A percentile compares a stretch with the other conserved stretches of the same genome.
These are phyloP conservation scores for Capsicum baccatum DNA, from an alignment of 257 asterid genomes.

Conservation along the genomic window DNA sequence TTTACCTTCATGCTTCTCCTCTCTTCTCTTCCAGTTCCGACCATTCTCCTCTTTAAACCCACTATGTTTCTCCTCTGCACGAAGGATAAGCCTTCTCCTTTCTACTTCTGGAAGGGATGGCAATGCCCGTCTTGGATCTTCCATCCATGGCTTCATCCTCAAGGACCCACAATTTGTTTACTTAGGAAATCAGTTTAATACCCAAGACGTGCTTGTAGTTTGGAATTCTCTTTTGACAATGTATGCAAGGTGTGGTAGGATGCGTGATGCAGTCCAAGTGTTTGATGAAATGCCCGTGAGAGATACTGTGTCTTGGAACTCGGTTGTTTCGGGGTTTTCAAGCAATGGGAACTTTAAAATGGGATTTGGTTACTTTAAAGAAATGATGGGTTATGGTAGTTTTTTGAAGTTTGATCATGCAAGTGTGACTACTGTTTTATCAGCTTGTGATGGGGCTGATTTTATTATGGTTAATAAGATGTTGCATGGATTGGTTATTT, in stretches of 20 bases:
- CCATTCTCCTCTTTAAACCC: constrained; percentile 33
- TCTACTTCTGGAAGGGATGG: constrained; percentile 58
- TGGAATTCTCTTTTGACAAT: constrained; percentile 63
- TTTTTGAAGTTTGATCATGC: constrained; percentile 59
- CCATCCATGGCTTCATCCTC: constrained; percentile 70
- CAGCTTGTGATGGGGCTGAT: constrained; percentile 58
- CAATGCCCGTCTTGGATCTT: constrained; percentile 63
- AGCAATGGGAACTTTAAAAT: constrained; percentile 42
- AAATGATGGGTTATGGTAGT: constrained; percentile 40
- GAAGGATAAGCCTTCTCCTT: constrained; percentile 50
- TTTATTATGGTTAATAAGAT: constrained; percentile 45
- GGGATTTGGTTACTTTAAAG: constrained; percentile 65
- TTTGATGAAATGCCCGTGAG: constrained; percentile 73
- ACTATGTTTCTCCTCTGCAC: constrained; percentile 39
- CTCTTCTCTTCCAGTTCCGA: constrained; percentile 26
- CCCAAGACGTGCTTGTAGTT: constrained; percentile 33
- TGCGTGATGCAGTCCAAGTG: constrained; percentile 58
- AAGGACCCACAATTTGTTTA: constrained; percentile 50
- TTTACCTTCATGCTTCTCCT: constrained; percentile 31
- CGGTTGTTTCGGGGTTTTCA: constrained; percentile 75
- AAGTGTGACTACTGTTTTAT: constrained; percentile 64
- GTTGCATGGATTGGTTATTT: constrained; percentile 68
- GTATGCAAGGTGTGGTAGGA: constrained; percentile 54
- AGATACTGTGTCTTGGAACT: constrained; percentile 85
- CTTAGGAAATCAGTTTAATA: constrained; percentile 8